phyloP scores from a whole-genome alignment of 1,284 basidiomycete genomes.

The Irpex sp. region DNA sequence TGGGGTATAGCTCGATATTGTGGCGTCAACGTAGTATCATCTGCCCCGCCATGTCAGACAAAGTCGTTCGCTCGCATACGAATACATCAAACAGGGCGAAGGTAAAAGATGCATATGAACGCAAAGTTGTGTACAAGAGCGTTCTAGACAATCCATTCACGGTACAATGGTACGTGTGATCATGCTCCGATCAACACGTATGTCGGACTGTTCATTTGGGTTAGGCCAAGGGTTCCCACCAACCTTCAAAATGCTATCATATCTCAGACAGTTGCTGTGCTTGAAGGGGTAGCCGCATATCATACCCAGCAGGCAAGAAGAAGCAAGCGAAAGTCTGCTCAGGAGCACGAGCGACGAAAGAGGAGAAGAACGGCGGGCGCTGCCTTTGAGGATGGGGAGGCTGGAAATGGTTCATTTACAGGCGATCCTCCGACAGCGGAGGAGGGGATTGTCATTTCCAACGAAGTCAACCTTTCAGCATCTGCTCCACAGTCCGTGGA shows the following conservation, averaged over 20 bases:
- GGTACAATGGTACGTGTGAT: conserved; percentile 54
- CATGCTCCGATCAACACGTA: not conserved
- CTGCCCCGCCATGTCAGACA: conserved; percentile 34
- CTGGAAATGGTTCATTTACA: too few species aligned
- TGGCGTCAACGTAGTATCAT: not conserved
- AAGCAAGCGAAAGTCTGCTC: not conserved
- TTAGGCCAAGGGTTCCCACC: conserved; percentile 63
- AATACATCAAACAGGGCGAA: conserved; percentile 61
- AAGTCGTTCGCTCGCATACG: conserved; percentile 44
- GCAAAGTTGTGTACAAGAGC: conserved; percentile 61
- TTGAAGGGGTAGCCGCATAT: conserved; percentile 49
- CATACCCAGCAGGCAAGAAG: conserved; percentile 21
- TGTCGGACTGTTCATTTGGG: not conserved
- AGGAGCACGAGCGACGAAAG: not conserved
- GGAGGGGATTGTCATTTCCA: not conserved
- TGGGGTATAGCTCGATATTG: not conserved
- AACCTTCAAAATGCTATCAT: conserved; percentile 62
- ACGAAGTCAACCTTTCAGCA: not conserved
- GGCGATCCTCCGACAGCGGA: not conserved
- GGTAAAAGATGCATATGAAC: conserved; percentile 29
- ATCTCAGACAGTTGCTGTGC: conserved; percentile 41
- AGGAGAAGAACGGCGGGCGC: conserved; percentile 11
- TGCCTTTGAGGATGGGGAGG: not conserved
- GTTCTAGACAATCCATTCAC: conserved; percentile 71
- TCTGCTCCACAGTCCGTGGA: not conserved